Conservation (phyloP, 345 rosid species). For the Aethionema arabicum region DNA sequence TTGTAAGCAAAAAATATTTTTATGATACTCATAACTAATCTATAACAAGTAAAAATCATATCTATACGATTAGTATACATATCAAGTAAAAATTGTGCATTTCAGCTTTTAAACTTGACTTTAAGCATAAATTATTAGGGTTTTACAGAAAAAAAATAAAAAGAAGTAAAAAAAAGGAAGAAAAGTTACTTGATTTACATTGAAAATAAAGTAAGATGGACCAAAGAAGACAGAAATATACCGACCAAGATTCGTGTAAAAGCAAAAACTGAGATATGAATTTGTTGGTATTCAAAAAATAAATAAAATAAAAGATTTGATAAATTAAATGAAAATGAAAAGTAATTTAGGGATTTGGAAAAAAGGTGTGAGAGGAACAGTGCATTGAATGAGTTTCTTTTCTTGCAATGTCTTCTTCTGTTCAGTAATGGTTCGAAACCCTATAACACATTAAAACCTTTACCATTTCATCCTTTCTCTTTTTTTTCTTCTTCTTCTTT, state of each 20-base stretch:
- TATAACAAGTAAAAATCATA: too few species aligned
- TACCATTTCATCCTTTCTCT: too few species aligned
- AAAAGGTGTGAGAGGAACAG: constrained; percentile 25
- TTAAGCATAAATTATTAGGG: constrained; percentile 1
- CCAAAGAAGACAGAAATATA: constrained; percentile 29
- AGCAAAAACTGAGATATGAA: constrained; percentile 35
- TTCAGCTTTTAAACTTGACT: too few species aligned
- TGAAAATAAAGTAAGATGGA: constrained; percentile 14
- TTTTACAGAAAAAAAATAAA: not conserved
- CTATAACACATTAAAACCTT: constrained; percentile 28
- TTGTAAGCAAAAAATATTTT: too few species aligned
- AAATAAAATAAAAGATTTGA: constrained; percentile 9
- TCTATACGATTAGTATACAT: too few species aligned
- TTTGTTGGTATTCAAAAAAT: constrained; percentile 36
- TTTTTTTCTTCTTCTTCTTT: too few species aligned
- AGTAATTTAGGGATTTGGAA: constrained; percentile 24
- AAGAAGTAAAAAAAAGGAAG: not conserved
- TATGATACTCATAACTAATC: too few species aligned
- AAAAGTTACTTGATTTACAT: constrained; percentile 6
- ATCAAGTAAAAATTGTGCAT: too few species aligned
- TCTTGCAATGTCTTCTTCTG: constrained; percentile 30
- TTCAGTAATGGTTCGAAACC: constrained; percentile 32
- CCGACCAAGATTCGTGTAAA: constrained; percentile 40
- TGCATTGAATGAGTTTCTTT: constrained; percentile 36
- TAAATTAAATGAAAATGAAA: constrained; percentile 14